A percentile compares a stretch with the other conserved stretches of the same genome.
Evolutionary conservation across 106 monocot species (phyloP).

Genomic region (Dioscorea zingiberensis): DNA sequence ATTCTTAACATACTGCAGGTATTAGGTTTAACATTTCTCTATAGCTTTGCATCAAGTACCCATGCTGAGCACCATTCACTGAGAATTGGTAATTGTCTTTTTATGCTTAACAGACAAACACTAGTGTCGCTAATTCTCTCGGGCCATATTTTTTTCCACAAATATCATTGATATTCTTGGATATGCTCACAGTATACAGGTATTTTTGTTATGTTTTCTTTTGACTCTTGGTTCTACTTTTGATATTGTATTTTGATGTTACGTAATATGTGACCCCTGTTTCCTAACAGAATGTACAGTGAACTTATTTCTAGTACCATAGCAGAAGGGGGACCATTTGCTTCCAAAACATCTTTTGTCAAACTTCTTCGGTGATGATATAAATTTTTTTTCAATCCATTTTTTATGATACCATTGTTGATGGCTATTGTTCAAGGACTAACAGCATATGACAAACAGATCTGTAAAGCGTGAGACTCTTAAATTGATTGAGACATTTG

Average conservation of each 20-base stretch:
- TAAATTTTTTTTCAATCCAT: background rate
- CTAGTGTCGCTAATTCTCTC: conserved; percentile 85
- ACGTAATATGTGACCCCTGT: background rate
- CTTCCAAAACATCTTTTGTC: conserved; percentile 91
- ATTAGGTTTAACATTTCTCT: background rate
- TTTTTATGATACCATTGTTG: background rate
- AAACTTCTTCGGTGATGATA: conserved; percentile 2
- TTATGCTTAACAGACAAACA: conserved; percentile 74
- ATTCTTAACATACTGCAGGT: conserved; percentile 99
- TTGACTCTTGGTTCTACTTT: background rate
- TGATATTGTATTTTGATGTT: background rate
- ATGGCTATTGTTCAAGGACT: background rate
- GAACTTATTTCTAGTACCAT: conserved; percentile 95
- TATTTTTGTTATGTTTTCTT: conserved; percentile 1
- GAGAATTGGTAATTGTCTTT: conserved; percentile 67
- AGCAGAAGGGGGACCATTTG: conserved; percentile 92
- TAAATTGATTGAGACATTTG: conserved; percentile 93
- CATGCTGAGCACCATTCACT: background rate
- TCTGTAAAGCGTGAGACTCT: conserved; percentile 98
- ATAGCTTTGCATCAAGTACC: no score
- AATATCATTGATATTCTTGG: conserved; percentile 90
- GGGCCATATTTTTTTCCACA: conserved; percentile 88
- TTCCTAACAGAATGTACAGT: conserved; percentile 89
- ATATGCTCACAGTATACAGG: conserved; percentile 99
- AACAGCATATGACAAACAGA: conserved; percentile 24